These are phyloP conservation scores for Fusarium sp. DNA, from an alignment of 2,329 filamentous ascomycete genomes.

Conservation along the genomic window DNA sequence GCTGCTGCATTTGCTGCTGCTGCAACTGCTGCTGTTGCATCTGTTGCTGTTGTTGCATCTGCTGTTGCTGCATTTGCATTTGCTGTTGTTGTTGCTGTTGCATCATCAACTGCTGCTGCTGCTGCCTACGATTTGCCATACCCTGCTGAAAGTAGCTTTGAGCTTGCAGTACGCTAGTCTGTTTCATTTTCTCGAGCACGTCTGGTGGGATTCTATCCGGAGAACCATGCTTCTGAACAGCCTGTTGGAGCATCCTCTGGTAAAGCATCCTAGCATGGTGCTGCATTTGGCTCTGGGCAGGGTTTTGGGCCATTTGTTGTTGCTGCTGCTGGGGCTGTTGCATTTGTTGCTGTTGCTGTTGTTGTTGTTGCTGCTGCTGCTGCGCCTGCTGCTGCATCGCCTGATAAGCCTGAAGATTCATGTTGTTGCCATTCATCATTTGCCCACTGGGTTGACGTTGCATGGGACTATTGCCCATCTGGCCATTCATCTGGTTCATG, in stretches of 20 bases:
- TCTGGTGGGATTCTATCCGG: conserved; percentile 64
- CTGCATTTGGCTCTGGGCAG: conserved; percentile 54
- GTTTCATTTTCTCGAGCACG: conserved; percentile 61
- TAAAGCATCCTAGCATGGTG: conserved; percentile 57
- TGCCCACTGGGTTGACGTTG: conserved; percentile 53
- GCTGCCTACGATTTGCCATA: conserved; percentile 52
- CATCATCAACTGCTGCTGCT: conserved; percentile 52
- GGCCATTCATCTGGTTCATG: conserved; percentile 55
- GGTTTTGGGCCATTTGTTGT: conserved; percentile 51
- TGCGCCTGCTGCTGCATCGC: conserved; percentile 58
- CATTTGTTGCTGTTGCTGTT: conserved; percentile 52
- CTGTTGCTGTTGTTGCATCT: conserved; percentile 47
- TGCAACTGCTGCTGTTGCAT: conserved; percentile 49
- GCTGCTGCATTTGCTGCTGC: conserved; percentile 43
- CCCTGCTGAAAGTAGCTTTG: conserved; percentile 53
- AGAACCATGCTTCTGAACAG: conserved; percentile 58
- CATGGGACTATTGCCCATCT: conserved; percentile 51
- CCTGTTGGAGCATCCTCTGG: conserved; percentile 54
- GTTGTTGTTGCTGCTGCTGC: conserved; percentile 54
- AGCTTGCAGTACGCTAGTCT: conserved; percentile 58
- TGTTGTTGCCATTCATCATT: conserved; percentile 60
- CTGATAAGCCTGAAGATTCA: conserved; percentile 58
- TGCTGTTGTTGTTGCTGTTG: conserved; percentile 52
- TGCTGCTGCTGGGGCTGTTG: conserved; percentile 51
- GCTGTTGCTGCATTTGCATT: conserved; percentile 49